Base-by-base conservation (phyloP, 1,284 basidiomycete genomes). In the Volvariella surrecta region DNA sequence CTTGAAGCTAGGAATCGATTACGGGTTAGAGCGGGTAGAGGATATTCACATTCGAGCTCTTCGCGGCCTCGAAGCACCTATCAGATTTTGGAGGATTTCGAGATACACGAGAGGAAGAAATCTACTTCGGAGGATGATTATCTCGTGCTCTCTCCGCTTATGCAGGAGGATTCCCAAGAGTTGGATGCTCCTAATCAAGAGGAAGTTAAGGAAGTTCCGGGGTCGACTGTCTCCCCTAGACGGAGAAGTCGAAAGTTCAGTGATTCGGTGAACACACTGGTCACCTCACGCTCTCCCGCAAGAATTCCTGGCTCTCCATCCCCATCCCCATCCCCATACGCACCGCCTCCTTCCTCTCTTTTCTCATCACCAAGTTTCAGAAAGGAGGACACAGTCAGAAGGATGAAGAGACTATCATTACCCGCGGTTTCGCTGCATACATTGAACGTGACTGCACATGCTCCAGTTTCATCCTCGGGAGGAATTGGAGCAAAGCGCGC, bases 401-500 rank as follows among this genome's bases (percentile, higher is more conserved):
- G 74, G 52, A 68, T 67, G 52, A 83, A 86, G 55, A 70, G 84
- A 24, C 85, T 85, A 53, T 87, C 84, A 37, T 52, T 82, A 45
- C 83, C 84, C 43, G 82, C 82, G 9, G 67, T 88, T 31, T 82
- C 79, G 30, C 50, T 88, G 56, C 82, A 87, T 51, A 77, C 79
- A 30, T 76, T 76, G 24, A 74, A 73, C n/a, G 83, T 88, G 7
- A 82, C 79, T 37, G 71, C 80, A 17, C 70, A 74, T 11, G 72
- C 74, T 6, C 34, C 13, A 35, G n/a, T 6, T 35, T 6, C 13
- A n/a, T 4, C 4, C 18, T 6, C 13, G 15, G 6, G 7, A 6
- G 34, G 34, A 7, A 15, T 15, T 32, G 39, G 32, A 6, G 45
- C 39, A 16, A 45, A 34, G 6, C 24, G 15, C 10, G 37, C 22